Base-by-base conservation (phyloP, 2,329 filamentous ascomycete species). In the Trichoderma sp. region DNA sequence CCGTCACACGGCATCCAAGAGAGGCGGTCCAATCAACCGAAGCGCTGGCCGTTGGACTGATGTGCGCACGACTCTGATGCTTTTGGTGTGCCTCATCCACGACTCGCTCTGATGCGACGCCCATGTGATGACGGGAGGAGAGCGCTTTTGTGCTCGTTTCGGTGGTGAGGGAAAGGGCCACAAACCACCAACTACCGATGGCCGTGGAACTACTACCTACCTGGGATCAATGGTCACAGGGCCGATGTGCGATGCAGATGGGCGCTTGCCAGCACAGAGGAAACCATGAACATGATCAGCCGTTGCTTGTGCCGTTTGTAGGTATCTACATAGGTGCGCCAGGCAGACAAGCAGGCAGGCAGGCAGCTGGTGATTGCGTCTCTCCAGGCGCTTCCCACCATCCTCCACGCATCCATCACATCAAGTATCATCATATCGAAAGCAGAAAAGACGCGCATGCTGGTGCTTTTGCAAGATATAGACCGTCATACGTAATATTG, bases 51-150 rank as follows among this genome's bases (percentile, higher is more conserved):
- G 34, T 39, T 58, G 52, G 45, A 45, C 59, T 58, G n/a, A n/a
- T n/a, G n/a, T n/a, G 51, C 64, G 61, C 43, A 44, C 59, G 63
- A 30, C 26, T 39, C 34, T 10, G 14, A 5, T 10, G 34, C 34
- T 30, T 28, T 9, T 39, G 34, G 34, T 39, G 52, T 52, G 39
- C 43, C 17, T 28, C 34, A 47, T 34, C 58, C 52, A 39, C 63
- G 47, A 63, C 58, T 63, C 51, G 57, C 39, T 19, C 26, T 47
- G 51, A 45, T 34, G 44, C 59, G 45, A 30, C 43, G 55, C 44
- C 30, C 59, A 66, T 63, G 64, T 66, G 64, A 66, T 59, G 12
- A 45, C 14, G 63, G 21, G 44, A 39, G 39, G 62, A 52, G n/a
- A 66, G 28, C 51, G 39, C 34, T 59, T 19, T 60, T 39, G 41